Evolutionary conservation across 805 yeast species (phyloP).

Genomic region (Metschnikowia kofuensis): DNA sequence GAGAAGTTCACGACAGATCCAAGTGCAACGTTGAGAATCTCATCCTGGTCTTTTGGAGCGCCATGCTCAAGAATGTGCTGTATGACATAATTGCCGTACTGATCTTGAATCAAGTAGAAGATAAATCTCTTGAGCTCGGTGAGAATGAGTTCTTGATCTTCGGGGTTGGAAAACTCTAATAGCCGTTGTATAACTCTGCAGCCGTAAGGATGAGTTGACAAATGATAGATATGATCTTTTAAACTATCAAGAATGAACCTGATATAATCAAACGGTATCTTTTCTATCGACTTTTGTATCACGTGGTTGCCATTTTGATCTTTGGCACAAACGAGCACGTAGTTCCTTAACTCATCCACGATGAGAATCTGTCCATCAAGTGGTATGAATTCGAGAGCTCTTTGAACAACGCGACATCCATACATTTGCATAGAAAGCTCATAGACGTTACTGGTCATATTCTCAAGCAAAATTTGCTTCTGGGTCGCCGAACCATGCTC

Average conservation of each 20-base stretch:
- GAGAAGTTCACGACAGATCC: conserved; percentile 76
- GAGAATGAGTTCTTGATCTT: conserved; percentile 66
- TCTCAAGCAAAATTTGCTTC: conserved; percentile 60
- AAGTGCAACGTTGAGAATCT: conserved; percentile 64
- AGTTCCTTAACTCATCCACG: conserved; percentile 65
- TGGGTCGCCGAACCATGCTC: conserved; percentile 77
- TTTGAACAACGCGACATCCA: conserved; percentile 96
- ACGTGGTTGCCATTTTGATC: conserved; percentile 99
- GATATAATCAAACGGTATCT: conserved; percentile 67
- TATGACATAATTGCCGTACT: conserved; percentile 96
- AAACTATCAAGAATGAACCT: conserved; percentile 73
- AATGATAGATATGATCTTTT: conserved; percentile 68
- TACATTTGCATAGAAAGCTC: conserved; percentile 89
- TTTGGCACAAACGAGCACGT: conserved; percentile 59
- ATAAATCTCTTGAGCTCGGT: conserved; percentile 70
- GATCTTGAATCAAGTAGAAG: conserved; percentile 83
- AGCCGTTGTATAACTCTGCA: conserved; percentile 95
- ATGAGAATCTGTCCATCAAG: conserved; percentile 63
- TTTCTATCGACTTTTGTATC: conserved; percentile 90
- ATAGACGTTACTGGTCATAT: conserved; percentile 73
- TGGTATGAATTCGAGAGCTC: conserved; percentile 75
- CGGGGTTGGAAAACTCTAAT: conserved; percentile 68
- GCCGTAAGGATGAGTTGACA: conserved; percentile 95
- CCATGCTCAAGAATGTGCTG: conserved; percentile 92
- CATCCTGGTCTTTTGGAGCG: conserved; percentile 53